Evolutionary conservation across 495 filamentous ascomycete species (phyloP).

Genomic region (Venustampulla echinocandica): DNA sequence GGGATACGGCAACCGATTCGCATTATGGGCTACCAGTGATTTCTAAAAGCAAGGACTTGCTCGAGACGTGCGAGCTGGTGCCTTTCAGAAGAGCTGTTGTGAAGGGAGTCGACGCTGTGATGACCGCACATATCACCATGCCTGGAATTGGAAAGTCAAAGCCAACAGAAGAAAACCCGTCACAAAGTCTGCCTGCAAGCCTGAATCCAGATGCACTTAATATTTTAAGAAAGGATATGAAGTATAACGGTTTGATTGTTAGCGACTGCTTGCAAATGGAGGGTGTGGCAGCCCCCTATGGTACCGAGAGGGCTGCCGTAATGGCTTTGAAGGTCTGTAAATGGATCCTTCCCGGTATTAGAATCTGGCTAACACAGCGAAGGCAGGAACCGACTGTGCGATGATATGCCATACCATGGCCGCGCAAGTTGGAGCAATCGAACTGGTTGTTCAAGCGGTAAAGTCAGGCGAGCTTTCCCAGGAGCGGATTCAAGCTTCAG

Average conservation of each 20-base stretch:
- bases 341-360: not conserved
- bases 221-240: conserved; percentile 67
- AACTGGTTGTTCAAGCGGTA: conserved; percentile 32
- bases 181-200: conserved; percentile 37
- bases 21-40: conserved; percentile 80
- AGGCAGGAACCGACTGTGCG: conserved; percentile 41
- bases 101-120: conserved; percentile 82
- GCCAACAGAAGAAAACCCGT: conserved; percentile 33
- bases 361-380: not conserved
- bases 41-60: conserved; percentile 73
- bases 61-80: conserved; percentile 71
- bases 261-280: conserved; percentile 93
- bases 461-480: conserved; percentile 28
- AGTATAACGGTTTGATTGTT: conserved; percentile 81
- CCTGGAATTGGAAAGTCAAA: conserved; percentile 40
- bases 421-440: conserved; percentile 37
- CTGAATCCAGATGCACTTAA: conserved; percentile 74
- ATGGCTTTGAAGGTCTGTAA: conserved; percentile 29
- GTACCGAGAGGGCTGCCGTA: conserved; percentile 38
- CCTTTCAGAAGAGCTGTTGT: conserved; percentile 78
- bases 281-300: conserved; percentile 38
- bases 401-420: conserved; percentile 44
- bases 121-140: conserved; percentile 81
- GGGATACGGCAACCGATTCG: conserved; percentile 81
- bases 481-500: conserved; percentile 30